Evolutionary conservation across 2,329 filamentous ascomycete genomes (phyloP), one percentile per base, ranked within the genome.

Genomic region (Chrysoporthe deuterocubensis): DNA sequence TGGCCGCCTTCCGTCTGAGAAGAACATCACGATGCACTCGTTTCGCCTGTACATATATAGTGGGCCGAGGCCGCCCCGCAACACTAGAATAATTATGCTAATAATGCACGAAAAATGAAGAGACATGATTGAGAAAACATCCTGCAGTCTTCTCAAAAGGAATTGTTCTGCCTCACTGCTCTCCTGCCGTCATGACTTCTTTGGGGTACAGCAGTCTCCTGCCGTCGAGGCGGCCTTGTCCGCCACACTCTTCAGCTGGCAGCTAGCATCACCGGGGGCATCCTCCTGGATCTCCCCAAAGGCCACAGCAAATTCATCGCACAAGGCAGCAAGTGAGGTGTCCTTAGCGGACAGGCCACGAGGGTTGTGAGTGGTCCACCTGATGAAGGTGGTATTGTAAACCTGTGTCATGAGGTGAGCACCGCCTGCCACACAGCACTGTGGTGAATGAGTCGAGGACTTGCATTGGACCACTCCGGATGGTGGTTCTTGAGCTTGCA

Each of bases 381-480:
- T 86, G 70, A 93, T 87, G 72, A 88, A 88, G 0, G 87, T 87
- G 6, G 85, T 89, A 75, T 91, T 92, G 78, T 90, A 93, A 9
- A 91, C 85, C 89, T 90, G 60, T 32, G 8, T 44, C 11, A 32
- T 1, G 4, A 4, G 54, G 54, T 57, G 32, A 58, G 8, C 34
- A 58, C 11, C 37, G 14, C 14, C n/a, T 11, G 14, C 32, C 32
- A 40, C 54, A 57, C 13, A 50, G 26, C 16, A 1, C n/a, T 21
- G 34, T 42, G 9, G 4, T 37, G 7, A 40, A 40, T 42, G 34
- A 11, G 14, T 50, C 14, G 14, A 32, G 26, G 50, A 54, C 82
- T 71, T 78, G 90, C 90, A 74, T 93, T 93, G 2, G 89, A 90
- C 90, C 90, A 93, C 76, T 93, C 90, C 0, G 91, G 90, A 74